These are phyloP conservation scores for Blastocystis sp. DNA, from an alignment of 352 stramenopile species.

Conservation along the genomic window DNA sequence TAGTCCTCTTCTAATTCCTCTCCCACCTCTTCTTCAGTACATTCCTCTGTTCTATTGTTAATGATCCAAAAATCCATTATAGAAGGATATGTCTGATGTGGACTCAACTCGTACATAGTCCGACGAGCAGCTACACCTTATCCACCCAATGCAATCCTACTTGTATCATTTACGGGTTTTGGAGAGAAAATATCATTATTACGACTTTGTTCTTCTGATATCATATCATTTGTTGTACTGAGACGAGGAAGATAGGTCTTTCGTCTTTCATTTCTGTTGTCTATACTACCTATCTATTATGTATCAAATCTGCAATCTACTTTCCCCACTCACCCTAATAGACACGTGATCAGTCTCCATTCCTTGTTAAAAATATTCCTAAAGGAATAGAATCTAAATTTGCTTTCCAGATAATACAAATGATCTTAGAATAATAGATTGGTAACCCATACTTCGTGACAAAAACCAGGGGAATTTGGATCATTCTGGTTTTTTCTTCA, in stretches of 20 bases:
- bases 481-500: no score
- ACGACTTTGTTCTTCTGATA: neutral
- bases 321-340: neutral
- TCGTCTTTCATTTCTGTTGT: neutral
- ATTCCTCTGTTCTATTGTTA: neutral
- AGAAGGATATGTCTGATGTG: no score
- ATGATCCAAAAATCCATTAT: neutral
- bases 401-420: no score
- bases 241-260: neutral
- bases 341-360: neutral
- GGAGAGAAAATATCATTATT: slow-evolving; percentile 43
- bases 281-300: neutral
- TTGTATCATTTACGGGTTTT: neutral
- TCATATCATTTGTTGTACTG: neutral
- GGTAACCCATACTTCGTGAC: no score
- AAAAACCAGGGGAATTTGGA: no score
- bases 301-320: neutral
- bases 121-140: neutral
- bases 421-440: no score
- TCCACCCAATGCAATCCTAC: neutral
- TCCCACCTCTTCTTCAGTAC: neutral
- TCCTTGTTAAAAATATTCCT: neutral
- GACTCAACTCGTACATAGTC: neutral
- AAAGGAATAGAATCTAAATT: neutral
- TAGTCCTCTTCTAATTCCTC: slow-evolving; percentile 1